phyloP scores from a whole-genome alignment of 1,284 basidiomycete species.

The Athelia psychrophila region DNA sequence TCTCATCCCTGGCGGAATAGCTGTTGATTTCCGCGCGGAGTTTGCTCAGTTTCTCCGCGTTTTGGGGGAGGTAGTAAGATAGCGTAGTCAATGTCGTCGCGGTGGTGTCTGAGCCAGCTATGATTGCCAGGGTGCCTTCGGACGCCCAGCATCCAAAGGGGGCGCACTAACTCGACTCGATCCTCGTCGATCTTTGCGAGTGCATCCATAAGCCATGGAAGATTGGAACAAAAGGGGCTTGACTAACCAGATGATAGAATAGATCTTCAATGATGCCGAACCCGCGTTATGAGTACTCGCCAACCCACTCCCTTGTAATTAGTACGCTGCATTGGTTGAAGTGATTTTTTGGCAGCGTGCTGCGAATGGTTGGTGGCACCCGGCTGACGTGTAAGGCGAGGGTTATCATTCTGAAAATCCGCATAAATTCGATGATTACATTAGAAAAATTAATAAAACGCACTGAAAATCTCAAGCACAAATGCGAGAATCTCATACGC shows the following conservation, averaged over 20 bases:
- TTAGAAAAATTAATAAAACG: no score
- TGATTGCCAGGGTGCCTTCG: conserved; percentile 9
- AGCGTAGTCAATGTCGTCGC: conserved; percentile 4
- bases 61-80: conserved; percentile 6
- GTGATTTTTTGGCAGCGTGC: no score
- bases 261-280: conserved; percentile 19
- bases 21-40: conserved; percentile 8
- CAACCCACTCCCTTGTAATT: no score
- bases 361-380: no score
- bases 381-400: no score
- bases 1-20: conserved; percentile 19
- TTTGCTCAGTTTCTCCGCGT: conserved; percentile 1
- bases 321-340: no score
- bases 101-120: conserved; percentile 31
- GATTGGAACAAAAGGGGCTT: background rate
- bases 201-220: background rate
- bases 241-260: conserved; percentile 27
- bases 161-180: background rate
- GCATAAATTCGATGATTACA: no score
- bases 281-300: no score
- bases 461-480: no score
- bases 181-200: conserved; percentile 8
- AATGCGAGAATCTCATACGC: no score
- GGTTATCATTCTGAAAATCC: no score
- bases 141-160: background rate